Percentiles rank a stretch among this genome's conserved stretches.
These are phyloP conservation scores for Colletotrichum zoysiae DNA, from an alignment of 2,329 filamentous ascomycete species.

Conservation along the genomic window DNA sequence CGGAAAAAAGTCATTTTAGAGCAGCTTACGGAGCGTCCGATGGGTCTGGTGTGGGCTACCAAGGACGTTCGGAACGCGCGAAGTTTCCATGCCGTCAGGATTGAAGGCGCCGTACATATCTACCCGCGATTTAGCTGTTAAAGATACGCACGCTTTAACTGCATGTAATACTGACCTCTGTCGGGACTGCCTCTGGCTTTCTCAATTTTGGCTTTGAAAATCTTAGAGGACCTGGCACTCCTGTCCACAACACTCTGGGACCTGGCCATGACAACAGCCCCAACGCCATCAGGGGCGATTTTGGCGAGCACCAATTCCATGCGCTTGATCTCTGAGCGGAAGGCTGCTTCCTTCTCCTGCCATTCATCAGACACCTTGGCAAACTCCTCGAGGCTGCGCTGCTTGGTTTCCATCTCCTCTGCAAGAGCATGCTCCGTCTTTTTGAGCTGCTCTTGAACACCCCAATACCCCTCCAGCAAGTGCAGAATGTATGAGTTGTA, in stretches of 20 bases:
- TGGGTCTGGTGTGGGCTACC: constrained; percentile 19
- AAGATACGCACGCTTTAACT: background rate
- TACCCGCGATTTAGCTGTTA: background rate
- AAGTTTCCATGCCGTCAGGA: background rate
- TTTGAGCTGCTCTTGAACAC: constrained; percentile 45
- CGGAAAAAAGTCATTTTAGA: no score
- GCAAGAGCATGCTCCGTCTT: constrained; percentile 32
- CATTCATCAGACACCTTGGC: constrained; percentile 54
- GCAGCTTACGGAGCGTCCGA: constrained; percentile 26
- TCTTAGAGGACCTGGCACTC: constrained; percentile 47
- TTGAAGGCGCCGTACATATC: background rate
- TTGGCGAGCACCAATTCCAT: constrained; percentile 54
- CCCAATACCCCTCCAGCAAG: constrained; percentile 53
- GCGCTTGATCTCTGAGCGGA: constrained; percentile 55
- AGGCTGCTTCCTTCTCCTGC: constrained; percentile 53
- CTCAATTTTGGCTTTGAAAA: constrained; percentile 50
- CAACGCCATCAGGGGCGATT: constrained; percentile 55
- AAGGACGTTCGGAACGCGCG: background rate
- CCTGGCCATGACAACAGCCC: constrained; percentile 59
- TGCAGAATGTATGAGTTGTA: constrained; percentile 58
- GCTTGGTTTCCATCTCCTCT: constrained; percentile 40
- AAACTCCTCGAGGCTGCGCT: constrained; percentile 50
- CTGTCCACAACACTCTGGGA: constrained; percentile 58
- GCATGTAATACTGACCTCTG: constrained; percentile 13
- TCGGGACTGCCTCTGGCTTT: constrained; percentile 42